Percentiles rank a stretch among this genome's conserved stretches.
Evolutionary conservation across 2,329 filamentous ascomycete genomes (phyloP).

Genomic region (Colletotrichum sp.): DNA sequence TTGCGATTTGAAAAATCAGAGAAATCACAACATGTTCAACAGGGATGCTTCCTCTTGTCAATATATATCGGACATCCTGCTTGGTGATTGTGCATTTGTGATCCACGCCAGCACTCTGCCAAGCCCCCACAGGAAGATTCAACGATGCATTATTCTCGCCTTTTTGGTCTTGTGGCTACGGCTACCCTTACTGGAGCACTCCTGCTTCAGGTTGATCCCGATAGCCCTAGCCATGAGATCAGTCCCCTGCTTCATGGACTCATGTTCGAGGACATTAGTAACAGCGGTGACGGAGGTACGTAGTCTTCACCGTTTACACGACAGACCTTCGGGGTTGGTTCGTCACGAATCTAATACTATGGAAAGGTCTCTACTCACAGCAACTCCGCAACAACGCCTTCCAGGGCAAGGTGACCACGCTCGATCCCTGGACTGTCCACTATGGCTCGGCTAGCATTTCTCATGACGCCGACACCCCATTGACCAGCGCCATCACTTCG

Average conservation of each 20-base stretch:
- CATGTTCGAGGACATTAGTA: not conserved
- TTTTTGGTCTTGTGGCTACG: not conserved
- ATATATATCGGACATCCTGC: not conserved
- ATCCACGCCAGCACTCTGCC: not conserved
- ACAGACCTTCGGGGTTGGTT: not conserved
- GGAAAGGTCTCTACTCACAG: not conserved
- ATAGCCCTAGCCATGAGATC: not conserved
- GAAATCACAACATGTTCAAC: rapidly evolving
- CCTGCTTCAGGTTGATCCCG: not conserved
- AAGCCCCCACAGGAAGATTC: not conserved
- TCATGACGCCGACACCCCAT: not conserved
- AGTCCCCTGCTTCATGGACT: not conserved
- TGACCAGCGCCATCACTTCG: not conserved
- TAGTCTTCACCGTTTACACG: not conserved
- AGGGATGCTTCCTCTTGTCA: rapidly evolving
- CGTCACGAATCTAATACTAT: not conserved
- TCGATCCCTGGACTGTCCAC: not conserved
- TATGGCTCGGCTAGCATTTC: not conserved
- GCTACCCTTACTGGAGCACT: not conserved
- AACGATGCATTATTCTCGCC: not conserved
- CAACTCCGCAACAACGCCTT: not conserved
- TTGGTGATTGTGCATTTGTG: rapidly evolving
- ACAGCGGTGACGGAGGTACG: not conserved
- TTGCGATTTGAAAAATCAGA: not conserved
- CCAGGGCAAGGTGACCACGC: not conserved